These are phyloP conservation scores for Botrytis squamosa DNA, from an alignment of 2,329 filamentous ascomycete genomes.

Conservation along the genomic window DNA sequence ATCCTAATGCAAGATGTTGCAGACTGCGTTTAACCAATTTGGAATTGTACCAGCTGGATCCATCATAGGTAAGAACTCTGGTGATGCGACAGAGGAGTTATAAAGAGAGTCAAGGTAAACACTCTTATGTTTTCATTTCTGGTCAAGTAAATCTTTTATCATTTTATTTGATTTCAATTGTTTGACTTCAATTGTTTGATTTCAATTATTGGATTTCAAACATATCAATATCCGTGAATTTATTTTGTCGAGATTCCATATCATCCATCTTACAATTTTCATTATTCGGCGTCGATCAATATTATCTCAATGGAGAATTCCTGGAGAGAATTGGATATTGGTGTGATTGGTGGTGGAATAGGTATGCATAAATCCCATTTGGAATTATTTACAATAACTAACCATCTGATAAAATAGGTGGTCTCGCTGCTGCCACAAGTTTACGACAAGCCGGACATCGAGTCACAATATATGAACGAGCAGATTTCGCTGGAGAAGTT, in stretches of 20 bases:
- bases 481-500: constrained; percentile 66
- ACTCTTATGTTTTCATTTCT: background rate
- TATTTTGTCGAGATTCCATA: background rate
- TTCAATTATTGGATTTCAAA: background rate
- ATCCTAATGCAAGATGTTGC: background rate
- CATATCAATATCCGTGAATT: background rate
- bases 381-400: background rate
- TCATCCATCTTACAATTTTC: background rate
- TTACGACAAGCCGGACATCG: constrained; percentile 53
- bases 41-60: background rate
- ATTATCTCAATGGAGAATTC: background rate
- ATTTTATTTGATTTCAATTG: background rate
- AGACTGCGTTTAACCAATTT: constrained; percentile 6
- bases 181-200: background rate
- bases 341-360: constrained; percentile 22
- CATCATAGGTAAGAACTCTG: background rate
- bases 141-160: background rate
- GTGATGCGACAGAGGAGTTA: constrained; percentile 3
- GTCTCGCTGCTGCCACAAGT: constrained; percentile 50
- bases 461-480: constrained; percentile 64
- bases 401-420: constrained; percentile 40
- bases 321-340: constrained; percentile 18
- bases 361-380: background rate
- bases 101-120: constrained; percentile 7
- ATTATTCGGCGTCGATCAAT: background rate